Percentiles rank a stretch among this genome's conserved stretches.
phyloP scores from a whole-genome alignment of 225 moss, liverwort and hornwort species.

The Asterella californica region DNA sequence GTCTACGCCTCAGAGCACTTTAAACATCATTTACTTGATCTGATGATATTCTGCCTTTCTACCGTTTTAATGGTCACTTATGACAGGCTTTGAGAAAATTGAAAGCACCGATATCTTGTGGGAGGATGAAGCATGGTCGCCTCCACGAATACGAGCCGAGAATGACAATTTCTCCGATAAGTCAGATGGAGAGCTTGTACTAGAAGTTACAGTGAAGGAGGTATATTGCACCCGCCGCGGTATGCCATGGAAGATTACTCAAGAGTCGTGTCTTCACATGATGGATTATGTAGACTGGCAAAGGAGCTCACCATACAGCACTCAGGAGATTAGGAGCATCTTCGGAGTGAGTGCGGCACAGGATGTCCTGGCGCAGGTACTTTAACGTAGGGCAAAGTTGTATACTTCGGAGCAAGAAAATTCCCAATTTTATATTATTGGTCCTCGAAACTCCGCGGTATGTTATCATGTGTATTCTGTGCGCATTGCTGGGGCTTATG shows the following conservation, averaged over 20 bases:
- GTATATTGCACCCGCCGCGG: conserved; percentile 38
- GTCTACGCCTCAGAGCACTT: too few species aligned
- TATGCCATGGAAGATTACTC: conserved; percentile 60
- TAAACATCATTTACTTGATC: too few species aligned
- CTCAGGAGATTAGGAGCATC: conserved; percentile 69
- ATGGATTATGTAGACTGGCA: conserved; percentile 70
- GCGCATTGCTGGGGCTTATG: neutral
- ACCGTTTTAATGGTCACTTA: neutral
- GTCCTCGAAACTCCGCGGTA: neutral
- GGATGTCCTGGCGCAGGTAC: conserved; percentile 60
- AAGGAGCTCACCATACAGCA: conserved; percentile 81
- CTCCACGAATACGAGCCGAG: conserved; percentile 35
- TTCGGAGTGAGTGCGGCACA: conserved; percentile 73
- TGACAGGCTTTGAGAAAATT: conserved; percentile 61
- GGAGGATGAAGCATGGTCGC: conserved; percentile 61
- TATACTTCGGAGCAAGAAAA: neutral
- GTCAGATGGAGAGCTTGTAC: conserved; percentile 50
- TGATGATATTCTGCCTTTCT: neutral
- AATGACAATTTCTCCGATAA: neutral
- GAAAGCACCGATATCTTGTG: conserved; percentile 64
- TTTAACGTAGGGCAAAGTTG: neutral
- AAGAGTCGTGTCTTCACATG: conserved; percentile 58
- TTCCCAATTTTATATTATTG: neutral
- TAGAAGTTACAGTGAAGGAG: conserved; percentile 62
- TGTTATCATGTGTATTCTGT: neutral